Conservation (phyloP, 202 grass and related monocot genomes). For the Elaeis oleifera region DNA sequence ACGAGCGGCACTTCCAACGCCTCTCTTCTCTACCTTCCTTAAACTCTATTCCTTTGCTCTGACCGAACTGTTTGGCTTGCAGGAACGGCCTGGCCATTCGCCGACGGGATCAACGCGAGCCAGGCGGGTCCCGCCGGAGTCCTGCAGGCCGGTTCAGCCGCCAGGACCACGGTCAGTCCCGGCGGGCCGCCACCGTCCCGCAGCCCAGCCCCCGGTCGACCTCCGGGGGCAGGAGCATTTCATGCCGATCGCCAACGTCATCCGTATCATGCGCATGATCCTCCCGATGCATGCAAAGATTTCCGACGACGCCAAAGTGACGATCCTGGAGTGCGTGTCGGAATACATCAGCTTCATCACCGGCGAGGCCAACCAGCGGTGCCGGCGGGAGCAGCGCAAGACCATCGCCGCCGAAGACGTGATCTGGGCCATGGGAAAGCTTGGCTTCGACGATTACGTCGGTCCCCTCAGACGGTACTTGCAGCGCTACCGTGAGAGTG, state of each 20-base stretch:
- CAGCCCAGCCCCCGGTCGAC: no score
- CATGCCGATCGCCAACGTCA: constrained; percentile 98
- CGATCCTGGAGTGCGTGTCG: constrained; percentile 95
- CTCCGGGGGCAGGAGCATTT: constrained; percentile 79
- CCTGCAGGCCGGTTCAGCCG: background rate
- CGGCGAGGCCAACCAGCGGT: constrained; percentile 88
- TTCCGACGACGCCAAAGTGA: constrained; percentile 94
- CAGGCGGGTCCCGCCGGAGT: background rate
- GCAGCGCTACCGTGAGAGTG: constrained; percentile 75
- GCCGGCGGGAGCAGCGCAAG: constrained; percentile 93
- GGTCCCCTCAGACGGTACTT: constrained; percentile 69
- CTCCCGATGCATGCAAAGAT: constrained; percentile 92
- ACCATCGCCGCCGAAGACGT: constrained; percentile 97
- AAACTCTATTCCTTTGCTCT: no score
- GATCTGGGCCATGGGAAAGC: constrained; percentile 93
- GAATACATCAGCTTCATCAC: constrained; percentile 99
- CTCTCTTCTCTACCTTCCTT: no score
- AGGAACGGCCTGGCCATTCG: no score
- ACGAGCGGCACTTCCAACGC: no score
- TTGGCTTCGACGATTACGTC: constrained; percentile 92
- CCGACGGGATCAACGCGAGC: no score
- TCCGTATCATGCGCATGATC: constrained; percentile 92
- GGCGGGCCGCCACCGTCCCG: background rate
- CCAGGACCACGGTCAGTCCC: no score
- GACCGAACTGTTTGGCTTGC: no score